A percentile compares a stretch with the other conserved stretches of the same genome.
Evolutionary conservation across 176 grass and related monocot species (phyloP).

Genomic region (Eleusine indica): DNA sequence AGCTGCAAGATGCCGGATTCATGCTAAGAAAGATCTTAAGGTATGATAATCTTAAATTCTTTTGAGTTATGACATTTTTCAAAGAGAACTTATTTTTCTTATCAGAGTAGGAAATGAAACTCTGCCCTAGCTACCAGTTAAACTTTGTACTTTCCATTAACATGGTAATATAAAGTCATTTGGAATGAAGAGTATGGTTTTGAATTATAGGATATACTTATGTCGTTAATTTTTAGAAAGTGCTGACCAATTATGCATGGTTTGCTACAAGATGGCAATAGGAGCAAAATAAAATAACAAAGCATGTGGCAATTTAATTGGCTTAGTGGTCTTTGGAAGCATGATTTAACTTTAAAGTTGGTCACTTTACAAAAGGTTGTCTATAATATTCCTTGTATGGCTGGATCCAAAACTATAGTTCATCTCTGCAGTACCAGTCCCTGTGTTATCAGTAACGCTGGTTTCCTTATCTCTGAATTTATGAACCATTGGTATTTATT

Average conservation of each 20-base stretch:
- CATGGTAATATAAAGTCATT: constrained; percentile 25
- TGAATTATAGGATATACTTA: constrained; percentile 13
- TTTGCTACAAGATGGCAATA: constrained; percentile 27
- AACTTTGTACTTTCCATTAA: background rate
- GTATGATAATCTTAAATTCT: constrained; percentile 46
- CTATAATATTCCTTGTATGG: background rate
- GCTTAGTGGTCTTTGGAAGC: constrained; percentile 2
- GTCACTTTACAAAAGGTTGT: background rate
- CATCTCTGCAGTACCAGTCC: background rate
- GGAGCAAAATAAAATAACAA: background rate
- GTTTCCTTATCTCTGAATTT: constrained; percentile 1
- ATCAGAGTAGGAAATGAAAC: constrained; percentile 23
- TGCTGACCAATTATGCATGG: constrained; percentile 5
- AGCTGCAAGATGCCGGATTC: constrained; percentile 73
- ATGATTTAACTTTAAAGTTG: background rate
- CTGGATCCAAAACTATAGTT: background rate
- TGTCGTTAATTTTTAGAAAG: constrained; percentile 2
- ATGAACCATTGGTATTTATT: constrained; percentile 18
- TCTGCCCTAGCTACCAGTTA: constrained; percentile 4
- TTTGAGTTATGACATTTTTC: constrained; percentile 12
- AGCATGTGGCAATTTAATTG: background rate
- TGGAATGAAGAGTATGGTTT: constrained; percentile 24
- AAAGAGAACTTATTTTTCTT: constrained; percentile 18
- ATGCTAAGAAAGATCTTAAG: constrained; percentile 77
- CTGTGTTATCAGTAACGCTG: background rate